Evolutionary conservation across 805 yeast genomes (phyloP).

Genomic region (Teunomyces aglyptinius): DNA sequence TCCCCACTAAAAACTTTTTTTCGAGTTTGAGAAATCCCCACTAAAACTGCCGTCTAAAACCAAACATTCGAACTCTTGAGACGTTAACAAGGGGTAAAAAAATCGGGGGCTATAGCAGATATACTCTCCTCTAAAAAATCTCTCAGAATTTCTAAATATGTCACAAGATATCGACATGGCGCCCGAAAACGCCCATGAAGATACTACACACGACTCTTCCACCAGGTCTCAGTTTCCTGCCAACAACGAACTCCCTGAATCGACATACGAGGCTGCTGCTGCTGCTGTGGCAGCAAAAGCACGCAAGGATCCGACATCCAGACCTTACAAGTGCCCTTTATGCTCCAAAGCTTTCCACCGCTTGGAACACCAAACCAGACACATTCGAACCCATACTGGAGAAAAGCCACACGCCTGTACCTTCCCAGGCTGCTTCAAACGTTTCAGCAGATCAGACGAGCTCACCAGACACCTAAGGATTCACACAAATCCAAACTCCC

Average conservation of each 20-base stretch:
- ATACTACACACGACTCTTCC: not conserved
- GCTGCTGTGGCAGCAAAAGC: constrained; percentile 2
- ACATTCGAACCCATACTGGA: constrained; percentile 89
- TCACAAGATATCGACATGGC: constrained; percentile 1
- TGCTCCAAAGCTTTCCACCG: constrained; percentile 87
- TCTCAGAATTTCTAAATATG: not conserved
- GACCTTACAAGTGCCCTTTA: constrained; percentile 83
- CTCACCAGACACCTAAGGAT: constrained; percentile 82
- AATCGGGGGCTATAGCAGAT: not conserved
- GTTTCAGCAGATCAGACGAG: constrained; percentile 80
- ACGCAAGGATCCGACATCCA: constrained; percentile 15
- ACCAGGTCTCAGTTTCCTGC: not conserved
- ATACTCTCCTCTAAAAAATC: not conserved
- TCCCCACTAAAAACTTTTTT: constrained; percentile 5
- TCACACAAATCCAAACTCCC: constrained; percentile 58
- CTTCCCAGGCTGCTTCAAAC: constrained; percentile 79
- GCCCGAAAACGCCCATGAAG: not conserved
- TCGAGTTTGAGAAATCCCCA: constrained; percentile 2
- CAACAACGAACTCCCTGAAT: constrained; percentile 2
- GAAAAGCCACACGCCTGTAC: constrained; percentile 87
- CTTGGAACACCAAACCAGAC: constrained; percentile 88
- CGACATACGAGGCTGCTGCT: not conserved
- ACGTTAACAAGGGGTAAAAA: not conserved
- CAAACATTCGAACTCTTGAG: not conserved
- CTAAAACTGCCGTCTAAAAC: not conserved